These are phyloP conservation scores for Sporothrix variecibatus DNA, from an alignment of 2,329 filamentous ascomycete genomes.

Conservation along the genomic window DNA sequence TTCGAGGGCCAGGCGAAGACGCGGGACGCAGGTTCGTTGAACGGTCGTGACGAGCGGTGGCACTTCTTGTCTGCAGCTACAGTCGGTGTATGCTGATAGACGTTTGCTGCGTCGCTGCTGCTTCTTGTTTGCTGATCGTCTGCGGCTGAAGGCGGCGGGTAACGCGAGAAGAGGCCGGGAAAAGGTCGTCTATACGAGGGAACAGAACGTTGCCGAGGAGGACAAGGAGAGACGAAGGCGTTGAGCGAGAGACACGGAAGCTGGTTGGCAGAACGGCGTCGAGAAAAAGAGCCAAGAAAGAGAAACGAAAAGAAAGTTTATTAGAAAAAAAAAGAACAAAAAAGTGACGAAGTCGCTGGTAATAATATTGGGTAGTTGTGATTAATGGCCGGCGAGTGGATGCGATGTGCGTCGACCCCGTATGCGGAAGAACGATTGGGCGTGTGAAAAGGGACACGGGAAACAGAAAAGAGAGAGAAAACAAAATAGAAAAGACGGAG, in stretches of 20 bases:
- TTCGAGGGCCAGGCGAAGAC: neutral
- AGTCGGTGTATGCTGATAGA: neutral
- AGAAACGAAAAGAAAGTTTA: neutral
- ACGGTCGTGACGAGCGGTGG: slow-evolving; percentile 9
- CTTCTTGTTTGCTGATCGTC: slow-evolving; percentile 12
- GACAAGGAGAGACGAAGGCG: slow-evolving; percentile 7
- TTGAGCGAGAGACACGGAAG: neutral
- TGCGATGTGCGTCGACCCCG: neutral
- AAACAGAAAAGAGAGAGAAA: neutral
- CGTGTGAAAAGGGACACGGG: neutral
- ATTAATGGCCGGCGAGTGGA: neutral
- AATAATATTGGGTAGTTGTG: neutral
- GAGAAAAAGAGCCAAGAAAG: neutral
- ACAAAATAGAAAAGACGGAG: neutral
- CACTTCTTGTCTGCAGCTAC: neutral
- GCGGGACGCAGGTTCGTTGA: neutral
- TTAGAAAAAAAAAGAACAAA: neutral
- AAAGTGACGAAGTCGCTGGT: neutral
- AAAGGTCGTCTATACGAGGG: slow-evolving; percentile 1
- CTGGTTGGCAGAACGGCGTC: neutral
- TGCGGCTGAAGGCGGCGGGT: slow-evolving; percentile 15
- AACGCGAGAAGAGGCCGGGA: slow-evolving; percentile 2
- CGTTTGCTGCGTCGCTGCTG: slow-evolving; percentile 1
- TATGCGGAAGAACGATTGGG: slow-evolving; percentile 12
- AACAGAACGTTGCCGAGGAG: slow-evolving; percentile 1